A percentile compares a stretch with the other conserved stretches of the same genome.
Evolutionary conservation across 2,329 filamentous ascomycete genomes (phyloP).

Genomic region (Fusarium sp.): DNA sequence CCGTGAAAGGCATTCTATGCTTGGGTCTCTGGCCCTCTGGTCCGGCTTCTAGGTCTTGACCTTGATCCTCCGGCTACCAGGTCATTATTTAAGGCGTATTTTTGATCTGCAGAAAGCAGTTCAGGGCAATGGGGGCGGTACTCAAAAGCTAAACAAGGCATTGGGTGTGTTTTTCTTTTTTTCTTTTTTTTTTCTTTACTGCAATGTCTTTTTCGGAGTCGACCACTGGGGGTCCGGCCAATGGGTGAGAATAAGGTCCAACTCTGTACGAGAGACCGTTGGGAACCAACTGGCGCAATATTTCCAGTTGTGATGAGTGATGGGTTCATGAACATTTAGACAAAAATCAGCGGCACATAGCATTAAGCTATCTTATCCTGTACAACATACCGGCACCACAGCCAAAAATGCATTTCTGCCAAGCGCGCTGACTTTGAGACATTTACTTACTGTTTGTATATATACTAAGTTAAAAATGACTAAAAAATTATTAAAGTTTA

Average conservation of each 20-base stretch:
- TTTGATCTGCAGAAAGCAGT: conserved; percentile 27
- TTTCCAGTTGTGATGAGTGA: conserved; percentile 34
- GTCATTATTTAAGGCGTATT: conserved; percentile 23
- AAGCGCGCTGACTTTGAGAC: conserved; percentile 13
- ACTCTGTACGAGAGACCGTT: not conserved
- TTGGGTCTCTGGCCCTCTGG: not conserved
- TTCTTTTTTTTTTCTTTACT: not conserved
- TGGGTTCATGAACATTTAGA: conserved; percentile 38
- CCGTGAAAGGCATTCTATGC: conserved; percentile 1
- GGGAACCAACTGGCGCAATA: conserved; percentile 20
- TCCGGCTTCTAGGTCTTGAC: conserved; percentile 2
- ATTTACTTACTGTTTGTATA: conserved; percentile 8
- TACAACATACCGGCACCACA: conserved; percentile 23
- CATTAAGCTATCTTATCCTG: conserved; percentile 30
- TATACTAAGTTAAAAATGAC: conserved; percentile 1
- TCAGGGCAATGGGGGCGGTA: conserved; percentile 20
- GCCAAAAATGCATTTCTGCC: conserved; percentile 14
- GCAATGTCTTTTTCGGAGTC: not conserved
- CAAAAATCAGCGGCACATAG: conserved; percentile 30
- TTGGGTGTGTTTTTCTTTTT: conserved; percentile 15
- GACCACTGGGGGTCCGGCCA: not conserved
- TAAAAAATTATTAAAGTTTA: conserved; percentile 3
- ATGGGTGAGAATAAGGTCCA: not conserved
- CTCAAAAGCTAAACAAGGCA: conserved; percentile 32
- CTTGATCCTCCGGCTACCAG: not conserved